Base-by-base conservation (phyloP, 2,329 filamentous ascomycete species). In the Nemania bipapillata region DNA sequence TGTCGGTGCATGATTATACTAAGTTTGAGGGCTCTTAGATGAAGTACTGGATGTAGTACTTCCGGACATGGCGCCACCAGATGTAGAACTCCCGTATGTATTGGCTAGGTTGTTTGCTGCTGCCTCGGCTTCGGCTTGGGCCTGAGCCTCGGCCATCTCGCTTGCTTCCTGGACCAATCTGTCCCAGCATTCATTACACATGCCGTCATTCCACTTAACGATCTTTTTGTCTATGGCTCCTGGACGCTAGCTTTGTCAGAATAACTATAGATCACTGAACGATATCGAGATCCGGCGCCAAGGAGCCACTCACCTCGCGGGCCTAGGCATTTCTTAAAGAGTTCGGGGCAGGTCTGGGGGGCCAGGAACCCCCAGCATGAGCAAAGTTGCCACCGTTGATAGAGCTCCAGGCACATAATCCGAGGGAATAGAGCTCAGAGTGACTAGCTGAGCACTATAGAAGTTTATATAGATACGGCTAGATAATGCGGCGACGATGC, bases 141-240 rank as follows among this genome's bases (percentile, higher is more conserved):
- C 70, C 53, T 75, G 70, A 9, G 70, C 72, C 26, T 77, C 72
- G 0, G 75, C 76, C 74, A 76, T 75, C 67, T 79, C 77, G 20
- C 72, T 73, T 24, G 77, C 77, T 71, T 79, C 77, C 40, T 72
- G 67, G 59, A 78, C 32, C 20, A 78, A 73, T 26, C 78, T 74
- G 32, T 78, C 76, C 77, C 76, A 78, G 66, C 78, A 79, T 63
- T 78, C 77, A 24, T 73, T 76, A 45, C 78, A 79, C 76, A 78
- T 77, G 26, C 77, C 77, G 2, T 77, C 74, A 42, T 79, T 79
- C 77, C 77, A 78, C 57, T 73, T 72, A 12, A 76, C 59, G 17
- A 79, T 74, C 53, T 68, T 71, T 70, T 79, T 79, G 68, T 79
- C 77, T 57, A 57, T 53, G 20, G 47, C 35, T 6, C 62, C 62